Conservation (phyloP, 306 rosid species). For the Cucurbita argyrosperma region DNA sequence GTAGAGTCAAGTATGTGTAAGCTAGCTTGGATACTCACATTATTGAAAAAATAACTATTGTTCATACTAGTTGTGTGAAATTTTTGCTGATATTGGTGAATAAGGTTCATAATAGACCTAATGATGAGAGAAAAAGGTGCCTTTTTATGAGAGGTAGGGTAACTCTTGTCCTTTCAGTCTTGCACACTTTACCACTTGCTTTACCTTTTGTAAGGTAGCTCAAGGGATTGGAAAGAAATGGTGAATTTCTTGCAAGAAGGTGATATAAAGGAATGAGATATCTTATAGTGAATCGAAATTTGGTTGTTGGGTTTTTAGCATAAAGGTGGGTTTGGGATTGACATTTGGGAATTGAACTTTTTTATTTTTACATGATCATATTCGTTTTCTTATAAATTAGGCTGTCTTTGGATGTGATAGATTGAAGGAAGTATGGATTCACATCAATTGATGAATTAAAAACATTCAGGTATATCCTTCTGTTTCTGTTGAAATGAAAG, state of each 20-base stretch:
- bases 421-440: not conserved
- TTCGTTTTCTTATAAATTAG: not conserved
- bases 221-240: not conserved
- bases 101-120: not conserved
- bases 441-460: not conserved
- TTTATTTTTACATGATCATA: not conserved
- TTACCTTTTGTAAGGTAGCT: not conserved
- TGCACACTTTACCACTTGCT: not conserved
- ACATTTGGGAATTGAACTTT: not conserved
- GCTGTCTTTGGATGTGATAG: not conserved
- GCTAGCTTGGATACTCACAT: not conserved
- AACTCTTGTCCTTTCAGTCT: not conserved
- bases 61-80: not conserved
- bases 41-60: not conserved
- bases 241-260: not conserved
- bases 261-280: not conserved
- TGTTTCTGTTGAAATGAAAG: not conserved
- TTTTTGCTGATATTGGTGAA: not conserved
- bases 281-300: not conserved
- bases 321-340: not conserved
- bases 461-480: not conserved
- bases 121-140: not conserved
- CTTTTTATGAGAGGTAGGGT: not conserved
- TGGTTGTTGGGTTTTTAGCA: not conserved
- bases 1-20: not conserved